A percentile compares a stretch with the other conserved stretches of the same genome.
Evolutionary conservation across 192 early-diverging fungal species (phyloP).

Genomic region (Spinellus fusiger): DNA sequence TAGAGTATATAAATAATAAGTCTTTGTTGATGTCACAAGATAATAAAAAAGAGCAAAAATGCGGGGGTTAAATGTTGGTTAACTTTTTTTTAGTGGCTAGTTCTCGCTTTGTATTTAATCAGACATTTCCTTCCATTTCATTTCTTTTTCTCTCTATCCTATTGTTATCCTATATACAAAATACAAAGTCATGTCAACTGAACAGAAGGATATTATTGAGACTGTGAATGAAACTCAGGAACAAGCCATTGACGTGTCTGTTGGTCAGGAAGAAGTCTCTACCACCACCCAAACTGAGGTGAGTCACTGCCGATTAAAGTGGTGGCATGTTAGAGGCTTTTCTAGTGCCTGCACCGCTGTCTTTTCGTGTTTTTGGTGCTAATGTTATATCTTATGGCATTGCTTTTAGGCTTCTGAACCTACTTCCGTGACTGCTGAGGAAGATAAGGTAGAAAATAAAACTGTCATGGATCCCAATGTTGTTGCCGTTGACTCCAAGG

Average conservation of each 20-base stretch:
- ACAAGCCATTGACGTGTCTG: background rate
- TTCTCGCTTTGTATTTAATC: background rate
- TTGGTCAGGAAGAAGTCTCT: background rate
- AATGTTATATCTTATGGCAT: no score
- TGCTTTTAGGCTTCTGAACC: no score
- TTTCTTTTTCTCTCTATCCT: background rate
- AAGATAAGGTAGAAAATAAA: background rate
- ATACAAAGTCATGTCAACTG: background rate
- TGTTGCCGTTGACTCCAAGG: no score
- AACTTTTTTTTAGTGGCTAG: background rate
- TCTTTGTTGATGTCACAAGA: no score
- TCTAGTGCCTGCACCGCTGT: no score
- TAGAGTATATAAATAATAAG: no score
- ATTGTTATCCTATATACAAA: background rate
- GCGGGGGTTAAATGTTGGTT: no score
- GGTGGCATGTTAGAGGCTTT: no score
- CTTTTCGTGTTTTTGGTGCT: no score
- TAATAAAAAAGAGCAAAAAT: no score
- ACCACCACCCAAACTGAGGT: slow-evolving; percentile 1
- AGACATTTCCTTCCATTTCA: background rate
- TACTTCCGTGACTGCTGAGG: background rate
- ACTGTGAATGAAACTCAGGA: background rate
- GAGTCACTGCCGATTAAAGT: background rate
- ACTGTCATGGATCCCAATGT: background rate
- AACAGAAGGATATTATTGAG: background rate